A percentile compares a stretch with the other conserved stretches of the same genome.
Conservation (phyloP, 1,284 basidiomycete genomes). For the Fomitopsis pinicola region DNA sequence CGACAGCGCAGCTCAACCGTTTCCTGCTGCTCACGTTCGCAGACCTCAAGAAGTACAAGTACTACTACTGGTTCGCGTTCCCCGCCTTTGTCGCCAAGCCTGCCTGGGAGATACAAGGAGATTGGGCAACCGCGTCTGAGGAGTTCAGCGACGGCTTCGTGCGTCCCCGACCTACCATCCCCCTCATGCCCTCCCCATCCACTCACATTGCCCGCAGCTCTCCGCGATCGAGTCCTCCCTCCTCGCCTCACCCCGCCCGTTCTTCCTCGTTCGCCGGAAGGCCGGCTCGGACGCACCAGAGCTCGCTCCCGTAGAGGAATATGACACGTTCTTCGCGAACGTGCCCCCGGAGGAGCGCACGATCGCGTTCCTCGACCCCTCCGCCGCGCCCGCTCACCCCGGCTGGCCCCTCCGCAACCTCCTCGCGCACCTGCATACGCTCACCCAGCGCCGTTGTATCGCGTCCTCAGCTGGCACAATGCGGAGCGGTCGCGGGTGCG, state of each 20-base stretch:
- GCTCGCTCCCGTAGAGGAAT: slow-evolving; percentile 53
- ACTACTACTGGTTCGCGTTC: slow-evolving; percentile 98
- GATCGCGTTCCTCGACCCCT: slow-evolving; percentile 86
- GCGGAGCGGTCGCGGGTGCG: slow-evolving; percentile 37
- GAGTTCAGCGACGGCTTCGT: slow-evolving; percentile 35
- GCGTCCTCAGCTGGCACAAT: slow-evolving; percentile 76
- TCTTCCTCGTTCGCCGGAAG: slow-evolving; percentile 53
- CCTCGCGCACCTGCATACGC: slow-evolving; percentile 71
- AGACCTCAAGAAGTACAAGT: slow-evolving; percentile 97
- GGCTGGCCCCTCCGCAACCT: slow-evolving; percentile 96
- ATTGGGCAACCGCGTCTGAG: slow-evolving; percentile 47
- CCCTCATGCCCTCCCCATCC: background rate
- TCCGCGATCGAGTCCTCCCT: slow-evolving; percentile 46
- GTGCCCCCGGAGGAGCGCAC: slow-evolving; percentile 47
- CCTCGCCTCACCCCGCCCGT: slow-evolving; percentile 38
- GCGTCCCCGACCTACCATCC: slow-evolving; percentile 7
- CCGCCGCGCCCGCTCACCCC: slow-evolving; percentile 70
- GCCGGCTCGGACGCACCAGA: slow-evolving; percentile 26
- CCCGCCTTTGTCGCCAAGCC: slow-evolving; percentile 88
- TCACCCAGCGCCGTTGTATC: slow-evolving; percentile 51
- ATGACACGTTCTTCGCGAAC: slow-evolving; percentile 47
- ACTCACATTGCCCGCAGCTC: slow-evolving; percentile 33
- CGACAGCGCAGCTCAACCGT: slow-evolving; percentile 55
- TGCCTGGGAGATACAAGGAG: slow-evolving; percentile 73
- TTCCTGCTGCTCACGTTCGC: slow-evolving; percentile 93